Evolutionary conservation across 2,329 filamentous ascomycete species (phyloP), one percentile per base, ranked within the genome.

Genomic region (Fusarium sp.): DNA sequence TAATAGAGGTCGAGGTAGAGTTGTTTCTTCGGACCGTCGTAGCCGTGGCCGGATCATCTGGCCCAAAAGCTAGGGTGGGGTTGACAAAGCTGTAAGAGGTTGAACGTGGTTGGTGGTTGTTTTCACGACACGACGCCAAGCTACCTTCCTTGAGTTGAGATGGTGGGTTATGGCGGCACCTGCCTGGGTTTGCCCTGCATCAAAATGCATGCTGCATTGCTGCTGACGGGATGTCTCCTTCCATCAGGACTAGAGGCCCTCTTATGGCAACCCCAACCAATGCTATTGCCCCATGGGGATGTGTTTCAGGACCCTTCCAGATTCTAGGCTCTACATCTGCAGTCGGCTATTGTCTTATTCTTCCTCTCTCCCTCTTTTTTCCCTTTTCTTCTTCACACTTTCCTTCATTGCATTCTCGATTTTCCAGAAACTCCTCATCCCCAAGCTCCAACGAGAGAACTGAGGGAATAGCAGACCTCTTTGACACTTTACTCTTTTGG

Each of bases 1-100:
- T 6, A 23, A 40, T 40, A 48, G 46, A 61, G 58, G 49, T 56
- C 62, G 48, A 52, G 44, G 52, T 53, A 52, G 47, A 63, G 70
- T 52, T 59, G 63, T 61, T 54, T 39, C 34, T 61, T 81, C 83
- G 83, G 83, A 84, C 82, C 83, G 83, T 84, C 77, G 76, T 78
- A 79, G 82, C 83, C 83, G 83, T 82, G 76, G 77, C 78, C 62
- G 62, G 64, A 73, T 72, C 70, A 72, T 71, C 70, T 71, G 70
- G 62, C 61, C 54, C 56, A 53, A 52, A 57, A 59, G 56, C 65
- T 62, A 43, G 59, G 65, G 60, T 67, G 70, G 59, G 65, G 64
- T 63, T 69, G 59, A 59, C 47, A 51, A 52, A 43, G 54, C 54
- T 69, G 55, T 55, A 53, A 56, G 51, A 61, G 49, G 43, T 38